Evolutionary conservation across 2,329 filamentous ascomycete species (phyloP), one percentile per base, ranked within the genome.

Genomic region (Pseudogymnoascus sp.): DNA sequence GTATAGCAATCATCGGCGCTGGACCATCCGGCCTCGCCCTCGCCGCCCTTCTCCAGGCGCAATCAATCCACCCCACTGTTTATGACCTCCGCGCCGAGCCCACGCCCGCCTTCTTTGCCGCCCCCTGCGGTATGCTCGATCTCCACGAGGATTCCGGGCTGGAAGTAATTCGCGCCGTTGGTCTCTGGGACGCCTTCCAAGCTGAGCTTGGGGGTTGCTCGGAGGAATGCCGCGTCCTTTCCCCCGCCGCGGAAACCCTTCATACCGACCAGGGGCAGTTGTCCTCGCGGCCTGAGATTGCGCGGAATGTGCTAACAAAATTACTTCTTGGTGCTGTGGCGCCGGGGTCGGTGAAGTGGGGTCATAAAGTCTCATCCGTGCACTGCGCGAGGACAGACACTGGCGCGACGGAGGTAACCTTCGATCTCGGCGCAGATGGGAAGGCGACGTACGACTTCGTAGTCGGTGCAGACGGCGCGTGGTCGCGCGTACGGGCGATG

Each of bases 1-100:
- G 66, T 31, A 79, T 81, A 29, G 78, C 78, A 61, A 79, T 81
- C 45, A 66, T 81, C 31, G 79, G 79, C 62, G 78, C 70, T 10
- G 79, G 79, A 10, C 79, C 78, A 0, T 73, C 73, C 1, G 81
- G 81, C 29, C 75, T 83, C 0, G 79, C 79, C 0, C 74, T 83
- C 4, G 80, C 74, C 23, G 71, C 73, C 21, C 74, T 82, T 11
- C 77, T 84, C 4, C 75, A 80, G 64, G 69, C 74, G 60, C 68
- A 73, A 37, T 65, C 68, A 61, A 69, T 77, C 42, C 70, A 70
- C 2, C 73, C 71, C 61, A 75, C 70, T 3, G 69, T 79, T 54
- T 77, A 72, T 37, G 76, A 78, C 40, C 68, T 74, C 1, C 73
- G 74, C 12, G 63, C 68, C 0, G 67, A 67, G 10, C 74, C 73